Percentiles rank a stretch among this genome's conserved stretches.
phyloP scores from a whole-genome alignment of 495 filamentous ascomycete genomes.

The Penicillium fimorum region DNA sequence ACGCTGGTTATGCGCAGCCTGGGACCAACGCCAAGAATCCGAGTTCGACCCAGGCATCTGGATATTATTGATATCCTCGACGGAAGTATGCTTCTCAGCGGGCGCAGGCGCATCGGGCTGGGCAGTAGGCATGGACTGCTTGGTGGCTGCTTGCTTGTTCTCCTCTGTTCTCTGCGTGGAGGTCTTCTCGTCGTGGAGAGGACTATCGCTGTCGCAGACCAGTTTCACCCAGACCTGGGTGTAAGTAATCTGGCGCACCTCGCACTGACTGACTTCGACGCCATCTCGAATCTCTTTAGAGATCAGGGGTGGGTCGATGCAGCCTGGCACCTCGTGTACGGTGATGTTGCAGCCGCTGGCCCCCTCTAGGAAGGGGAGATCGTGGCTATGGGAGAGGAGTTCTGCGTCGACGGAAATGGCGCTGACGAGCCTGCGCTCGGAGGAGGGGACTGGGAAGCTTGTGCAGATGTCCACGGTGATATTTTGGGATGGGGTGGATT shows the following conservation, averaged over 20 bases:
- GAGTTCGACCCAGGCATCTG: constrained; percentile 29
- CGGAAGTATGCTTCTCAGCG: constrained; percentile 11
- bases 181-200: background rate
- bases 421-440: constrained; percentile 26
- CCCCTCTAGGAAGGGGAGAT: constrained; percentile 14
- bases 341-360: constrained; percentile 34
- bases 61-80: constrained; percentile 13
- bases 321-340: constrained; percentile 39
- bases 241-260: constrained; percentile 27
- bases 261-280: constrained; percentile 31
- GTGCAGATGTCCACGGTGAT: constrained; percentile 32
- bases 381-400: constrained; percentile 19
- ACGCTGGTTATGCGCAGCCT: constrained; percentile 15
- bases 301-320: constrained; percentile 35
- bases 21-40: constrained; percentile 22
- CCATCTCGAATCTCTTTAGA: constrained; percentile 22
- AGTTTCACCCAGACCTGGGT: constrained; percentile 37
- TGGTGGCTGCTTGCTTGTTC: constrained; percentile 9
- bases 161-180: constrained; percentile 3
- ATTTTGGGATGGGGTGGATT: constrained; percentile 25
- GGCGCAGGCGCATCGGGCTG: constrained; percentile 8
- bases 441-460: constrained; percentile 31
- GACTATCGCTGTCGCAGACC: constrained; percentile 24
- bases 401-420: constrained; percentile 37
- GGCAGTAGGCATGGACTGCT: background rate